phyloP scores from a whole-genome alignment of 2,329 filamentous ascomycete genomes.

The Cercospora zeae-maydis region DNA sequence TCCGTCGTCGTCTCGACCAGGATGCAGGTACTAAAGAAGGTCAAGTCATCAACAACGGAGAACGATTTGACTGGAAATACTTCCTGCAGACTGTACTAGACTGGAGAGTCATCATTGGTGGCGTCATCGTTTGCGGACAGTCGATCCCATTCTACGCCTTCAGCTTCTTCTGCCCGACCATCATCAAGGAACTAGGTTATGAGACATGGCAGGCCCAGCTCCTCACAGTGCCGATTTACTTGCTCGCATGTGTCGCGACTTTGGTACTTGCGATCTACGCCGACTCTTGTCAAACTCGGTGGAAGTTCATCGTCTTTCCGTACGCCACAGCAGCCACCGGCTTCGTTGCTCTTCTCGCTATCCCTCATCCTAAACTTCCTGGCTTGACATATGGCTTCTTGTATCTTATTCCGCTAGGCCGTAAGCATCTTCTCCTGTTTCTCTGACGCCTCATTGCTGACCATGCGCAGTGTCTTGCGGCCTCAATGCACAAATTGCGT shows the following conservation, averaged over 20 bases:
- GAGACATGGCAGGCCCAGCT: conserved; percentile 43
- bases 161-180: conserved; percentile 56
- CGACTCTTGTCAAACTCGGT: conserved; percentile 23
- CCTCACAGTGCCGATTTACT: conserved; percentile 46
- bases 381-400: conserved; percentile 52
- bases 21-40: conserved; percentile 16
- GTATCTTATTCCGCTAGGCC: conserved; percentile 53
- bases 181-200: conserved; percentile 48
- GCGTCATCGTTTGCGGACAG: conserved; percentile 32
- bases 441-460: conserved; percentile 26
- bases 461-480: conserved; percentile 14
- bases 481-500: conserved; percentile 40
- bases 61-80: conserved; percentile 30
- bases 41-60: conserved; percentile 40
- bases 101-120: conserved; percentile 46
- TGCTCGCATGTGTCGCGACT: conserved; percentile 29
- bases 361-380: conserved; percentile 32
- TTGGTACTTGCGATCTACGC: conserved; percentile 19
- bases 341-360: conserved; percentile 42
- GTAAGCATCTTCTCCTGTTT: conserved; percentile 52
- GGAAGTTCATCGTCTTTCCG: conserved; percentile 20
- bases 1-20: conserved; percentile 40
- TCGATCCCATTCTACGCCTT: conserved; percentile 69
- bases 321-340: conserved; percentile 24
- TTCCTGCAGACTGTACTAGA: conserved; percentile 32